Percentiles rank a stretch among this genome's conserved stretches.
These are phyloP conservation scores for Microstroma glucosiphilum DNA, from an alignment of 1,284 basidiomycete genomes.

Conservation along the genomic window DNA sequence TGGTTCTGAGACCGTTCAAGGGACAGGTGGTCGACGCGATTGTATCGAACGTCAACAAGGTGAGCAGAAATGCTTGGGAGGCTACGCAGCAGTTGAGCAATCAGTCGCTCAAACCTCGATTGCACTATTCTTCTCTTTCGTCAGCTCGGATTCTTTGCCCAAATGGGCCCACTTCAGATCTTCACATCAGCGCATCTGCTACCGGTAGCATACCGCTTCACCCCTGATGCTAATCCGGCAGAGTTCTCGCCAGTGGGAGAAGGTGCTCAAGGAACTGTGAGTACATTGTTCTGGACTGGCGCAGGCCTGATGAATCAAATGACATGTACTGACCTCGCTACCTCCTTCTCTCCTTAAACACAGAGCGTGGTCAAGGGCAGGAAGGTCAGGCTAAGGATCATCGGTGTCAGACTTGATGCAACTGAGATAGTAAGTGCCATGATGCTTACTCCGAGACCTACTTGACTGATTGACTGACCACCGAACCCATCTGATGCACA, in stretches of 20 bases:
- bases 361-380: constrained; percentile 69
- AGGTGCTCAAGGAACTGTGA: constrained; percentile 16
- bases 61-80: constrained; percentile 51
- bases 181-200: constrained; percentile 78
- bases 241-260: constrained; percentile 25
- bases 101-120: background rate
- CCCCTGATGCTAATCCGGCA: constrained; percentile 47
- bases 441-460: background rate
- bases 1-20: constrained; percentile 64
- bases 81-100: no score
- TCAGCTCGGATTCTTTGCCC: constrained; percentile 96
- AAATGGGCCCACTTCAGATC: constrained; percentile 69
- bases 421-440: constrained; percentile 67
- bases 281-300: background rate
- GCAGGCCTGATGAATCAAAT: background rate
- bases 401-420: constrained; percentile 91
- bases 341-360: background rate
- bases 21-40: constrained; percentile 96
- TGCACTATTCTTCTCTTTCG: background rate
- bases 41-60: constrained; percentile 92
- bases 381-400: constrained; percentile 85
- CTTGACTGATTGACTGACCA: background rate
- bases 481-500: constrained; percentile 7
- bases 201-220: constrained; percentile 56
- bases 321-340: background rate